Evolutionary conservation across 2,329 filamentous ascomycete genomes (phyloP), one percentile per base, ranked within the genome.

Genomic region (Lojkania enalia): DNA sequence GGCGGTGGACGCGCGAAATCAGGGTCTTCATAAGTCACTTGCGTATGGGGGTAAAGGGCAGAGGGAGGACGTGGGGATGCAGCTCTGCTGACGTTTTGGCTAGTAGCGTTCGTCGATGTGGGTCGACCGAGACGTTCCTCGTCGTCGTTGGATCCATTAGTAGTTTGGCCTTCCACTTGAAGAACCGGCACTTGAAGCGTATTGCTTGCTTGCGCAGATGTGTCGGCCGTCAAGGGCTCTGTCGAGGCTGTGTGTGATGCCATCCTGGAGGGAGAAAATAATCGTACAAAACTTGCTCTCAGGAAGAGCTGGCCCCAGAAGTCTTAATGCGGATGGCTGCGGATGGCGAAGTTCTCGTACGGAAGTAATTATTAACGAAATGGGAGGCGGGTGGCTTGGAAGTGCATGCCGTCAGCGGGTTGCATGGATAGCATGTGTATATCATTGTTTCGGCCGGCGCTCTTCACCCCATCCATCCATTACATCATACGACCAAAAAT

Each of bases 1-100:
- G 75, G 71, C 36, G 80, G 80, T 16, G 75, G 75, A 5, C 58
- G 57, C n/a, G 57, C 55, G 52, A 73, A 73, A 46, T 69, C 63
- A 20, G 66, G 61, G 42, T 73, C 70, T 25, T 69, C 61, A 54
- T 66, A 72, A 2, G 60, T 57, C 49, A 74, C 49, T 50, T 74
- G 71, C 1, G 70, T 72, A 41, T 71, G 66, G 21, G 72, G 67
- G 35, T 64, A 68, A n/a, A 62, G 48, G 16, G 69, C 62, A 23
- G 66, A 65, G 25, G 51, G 42, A 5, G 52, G 54, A 33, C 59
- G 63, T 19, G 59, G 59, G 18, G 63, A 69, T 27, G 56, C 45
- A n/a, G 60, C 57, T 20, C 61, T 50, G 45, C 57, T 66, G 27
- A 53, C 47, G 18, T 48, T 52, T 6, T 54, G 51, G 44, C 54